Evolutionary conservation across 1,284 basidiomycete species (phyloP), one percentile per base, ranked within the genome.

Genomic region (Pyrrhoderma noxium): DNA sequence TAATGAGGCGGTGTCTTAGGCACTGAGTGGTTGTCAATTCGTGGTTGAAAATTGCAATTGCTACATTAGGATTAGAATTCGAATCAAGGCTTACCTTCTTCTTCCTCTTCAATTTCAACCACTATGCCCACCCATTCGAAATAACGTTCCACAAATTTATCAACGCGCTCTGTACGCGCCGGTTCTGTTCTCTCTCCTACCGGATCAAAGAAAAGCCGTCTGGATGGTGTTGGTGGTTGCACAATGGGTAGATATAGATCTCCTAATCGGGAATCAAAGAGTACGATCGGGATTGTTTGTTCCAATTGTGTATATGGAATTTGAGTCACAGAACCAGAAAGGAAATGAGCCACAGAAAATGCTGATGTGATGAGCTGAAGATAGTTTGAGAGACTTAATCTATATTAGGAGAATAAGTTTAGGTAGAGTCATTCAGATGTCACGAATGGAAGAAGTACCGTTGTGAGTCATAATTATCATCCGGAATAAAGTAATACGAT

Each of bases 251-350:
- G 67, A 55, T 67, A 75, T 23, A 87, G 62, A 2, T 68, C 57
- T 46, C 73, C 68, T n/a, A 88, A 59, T 13, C 67, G 68, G 21
- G 79, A 78, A 60, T 88, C 85, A 58, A 88, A 87, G 19, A 88
- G 39, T 13, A 52, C 57, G 21, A 62, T 61, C 3, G 71, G 72
- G 13, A 80, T 38, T 64, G 57, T 49, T 51, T 62, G 58, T 11
- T 43, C 22, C n/a, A 57, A 51, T 42, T 59, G 54, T 9, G 62
- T 54, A n/a, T n/a, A n/a, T n/a, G n/a, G n/a, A n/a, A n/a, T n/a
- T n/a, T n/a, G n/a, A n/a, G n/a, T n/a, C n/a, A 31, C 27, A 31
- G 27, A 31, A 11, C 11, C 11, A n/a, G 67, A 65, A 46, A 70
- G 62, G 14, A 64, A 64, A 8, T 60, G 56, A 18, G 70, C 56